Evolutionary conservation across 2,329 filamentous ascomycete genomes (phyloP), one percentile per base, ranked within the genome.

Genomic region (Aspergillus persii): DNA sequence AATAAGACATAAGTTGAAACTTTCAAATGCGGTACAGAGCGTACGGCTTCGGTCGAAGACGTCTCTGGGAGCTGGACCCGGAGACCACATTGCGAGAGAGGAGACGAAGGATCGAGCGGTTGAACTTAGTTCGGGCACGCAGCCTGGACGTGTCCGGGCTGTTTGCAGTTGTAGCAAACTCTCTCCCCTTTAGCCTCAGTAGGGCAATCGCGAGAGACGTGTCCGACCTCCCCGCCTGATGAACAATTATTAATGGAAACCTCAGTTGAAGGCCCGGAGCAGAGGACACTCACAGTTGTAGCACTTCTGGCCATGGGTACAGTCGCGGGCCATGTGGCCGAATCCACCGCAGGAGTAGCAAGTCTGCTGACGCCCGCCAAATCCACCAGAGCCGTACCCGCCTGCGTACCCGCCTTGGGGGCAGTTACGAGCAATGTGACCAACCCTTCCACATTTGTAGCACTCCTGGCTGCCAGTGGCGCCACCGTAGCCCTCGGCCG

Each of bases 281-380:
- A 49, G 30, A 4, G 23, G 9, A 31, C 29, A 23, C 84, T 74
- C 75, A 87, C 95, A 98, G 87, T 97, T 97, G 88, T 98, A 99
- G 89, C 95, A 99, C 85, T 98, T 98, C 84, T 96, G 94, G 73
- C 95, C 95, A 79, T 98, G 96, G 71, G 94, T 96, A 81, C 95
- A 99, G 81, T 98, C 95, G 84, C 93, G 90, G 75, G 91, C 93
- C 90, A 96, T 94, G 84, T 99, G 95, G 73, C 94, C 94, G 76
- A 92, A 93, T 67, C 95, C 95, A 70, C 95, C 95, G 82, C 95
- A 98, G 49, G 92, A 96, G 85, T 97, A 99, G 89, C 95, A 98
- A 70, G 92, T 97, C 84, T 94, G 92, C 72, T 86, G 83, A 62
- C 80, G 76, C 64, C 83, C 80, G 61, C 82, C 79, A 65, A 79